Percentiles rank a stretch among this genome's conserved stretches.
Conservation (phyloP, 164 flowering plant genomes). For the Cinnamomum micranthum region DNA sequence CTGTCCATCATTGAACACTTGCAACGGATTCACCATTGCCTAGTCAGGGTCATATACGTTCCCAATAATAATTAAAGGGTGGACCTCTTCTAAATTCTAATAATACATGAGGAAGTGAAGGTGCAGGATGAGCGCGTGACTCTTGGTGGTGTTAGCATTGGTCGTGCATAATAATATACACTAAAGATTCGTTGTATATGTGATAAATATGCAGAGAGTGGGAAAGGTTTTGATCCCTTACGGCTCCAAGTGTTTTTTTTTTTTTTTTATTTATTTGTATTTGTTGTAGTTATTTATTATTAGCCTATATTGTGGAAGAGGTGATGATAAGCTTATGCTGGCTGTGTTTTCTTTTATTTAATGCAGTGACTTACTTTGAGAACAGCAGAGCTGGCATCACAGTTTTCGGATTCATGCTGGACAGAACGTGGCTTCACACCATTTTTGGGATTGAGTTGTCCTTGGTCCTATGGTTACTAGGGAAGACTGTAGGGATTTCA, state of each 20-base stretch:
- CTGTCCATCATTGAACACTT: no score
- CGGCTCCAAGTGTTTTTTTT: not conserved
- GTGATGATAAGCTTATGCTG: not conserved
- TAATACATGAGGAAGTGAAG: not conserved
- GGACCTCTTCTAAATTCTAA: not conserved
- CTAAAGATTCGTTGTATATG: not conserved
- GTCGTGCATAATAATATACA: slow-evolving; percentile 4
- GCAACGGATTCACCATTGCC: no score
- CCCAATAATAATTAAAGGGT: not conserved
- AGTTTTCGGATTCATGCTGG: slow-evolving; percentile 52
- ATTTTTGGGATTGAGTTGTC: no score
- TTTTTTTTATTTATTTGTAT: no score
- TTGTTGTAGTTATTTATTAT: no score
- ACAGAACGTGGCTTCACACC: no score
- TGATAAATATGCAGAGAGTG: not conserved
- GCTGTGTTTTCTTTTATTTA: not conserved
- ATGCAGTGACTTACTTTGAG: slow-evolving; percentile 88
- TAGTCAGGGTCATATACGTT: no score
- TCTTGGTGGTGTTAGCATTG: no score
- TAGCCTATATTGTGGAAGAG: not conserved
- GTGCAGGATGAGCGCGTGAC: no score
- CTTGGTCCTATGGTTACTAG: no score
- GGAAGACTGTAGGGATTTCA: no score
- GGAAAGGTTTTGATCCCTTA: not conserved
- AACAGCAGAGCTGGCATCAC: slow-evolving; percentile 87